These are phyloP conservation scores for Akanthomyces uredinophilus DNA, from an alignment of 2,329 filamentous ascomycete genomes.

Conservation along the genomic window DNA sequence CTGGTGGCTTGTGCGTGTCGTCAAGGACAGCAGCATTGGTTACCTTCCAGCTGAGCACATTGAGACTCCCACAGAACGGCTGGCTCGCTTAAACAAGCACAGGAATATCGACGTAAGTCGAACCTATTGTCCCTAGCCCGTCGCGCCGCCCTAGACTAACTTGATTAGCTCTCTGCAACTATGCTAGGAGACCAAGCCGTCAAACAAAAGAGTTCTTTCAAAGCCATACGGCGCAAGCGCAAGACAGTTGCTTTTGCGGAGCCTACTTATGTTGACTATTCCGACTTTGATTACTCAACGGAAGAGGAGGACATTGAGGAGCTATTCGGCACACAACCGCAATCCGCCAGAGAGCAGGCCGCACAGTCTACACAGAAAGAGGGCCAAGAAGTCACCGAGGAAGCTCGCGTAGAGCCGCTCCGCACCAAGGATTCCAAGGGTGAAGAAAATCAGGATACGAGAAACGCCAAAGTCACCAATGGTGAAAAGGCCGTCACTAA, in stretches of 20 bases:
- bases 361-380: constrained; percentile 26
- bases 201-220: constrained; percentile 77
- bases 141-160: constrained; percentile 4
- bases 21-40: constrained; percentile 93
- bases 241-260: constrained; percentile 84
- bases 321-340: constrained; percentile 31
- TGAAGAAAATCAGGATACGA: not conserved
- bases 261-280: constrained; percentile 83
- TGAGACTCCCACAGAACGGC: constrained; percentile 90
- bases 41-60: constrained; percentile 98
- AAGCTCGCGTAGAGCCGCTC: constrained; percentile 5
- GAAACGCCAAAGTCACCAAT: constrained; percentile 5
- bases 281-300: constrained; percentile 77
- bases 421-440: constrained; percentile 4
- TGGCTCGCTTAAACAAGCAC: constrained; percentile 94
- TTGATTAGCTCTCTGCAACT: constrained; percentile 50
- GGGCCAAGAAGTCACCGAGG: constrained; percentile 22
- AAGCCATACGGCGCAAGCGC: constrained; percentile 75
- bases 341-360: constrained; percentile 4
- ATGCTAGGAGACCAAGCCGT: constrained; percentile 63
- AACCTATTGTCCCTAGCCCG: not conserved
- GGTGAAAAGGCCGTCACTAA: not conserved
- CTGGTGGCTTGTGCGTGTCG: constrained; percentile 97
- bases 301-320: constrained; percentile 60
- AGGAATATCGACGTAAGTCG: constrained; percentile 86